Evolutionary conservation across 2,329 filamentous ascomycete genomes (phyloP).

Genomic region (Hymenoscyphus occultus): DNA sequence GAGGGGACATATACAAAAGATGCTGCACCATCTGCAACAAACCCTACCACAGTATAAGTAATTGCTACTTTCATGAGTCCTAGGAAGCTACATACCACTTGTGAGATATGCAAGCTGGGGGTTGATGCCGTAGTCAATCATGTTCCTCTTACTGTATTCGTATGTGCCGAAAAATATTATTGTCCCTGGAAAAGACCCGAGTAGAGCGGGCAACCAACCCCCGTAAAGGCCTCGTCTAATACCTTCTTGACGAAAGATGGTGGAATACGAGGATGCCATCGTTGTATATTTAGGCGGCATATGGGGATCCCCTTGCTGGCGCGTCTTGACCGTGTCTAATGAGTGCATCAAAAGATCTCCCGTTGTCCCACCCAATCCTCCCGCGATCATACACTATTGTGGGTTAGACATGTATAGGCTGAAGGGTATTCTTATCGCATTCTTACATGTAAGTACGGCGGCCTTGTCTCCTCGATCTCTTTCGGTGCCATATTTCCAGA

Average conservation of each 20-base stretch:
- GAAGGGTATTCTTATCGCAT: constrained; percentile 9
- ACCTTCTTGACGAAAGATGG: constrained; percentile 90
- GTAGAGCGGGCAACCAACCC: constrained; percentile 85
- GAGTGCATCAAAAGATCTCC: constrained; percentile 99
- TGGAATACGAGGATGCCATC: constrained; percentile 85
- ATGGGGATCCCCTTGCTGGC: constrained; percentile 93
- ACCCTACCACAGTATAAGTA: constrained; percentile 53
- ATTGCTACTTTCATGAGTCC: background rate
- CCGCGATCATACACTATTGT: constrained; percentile 84
- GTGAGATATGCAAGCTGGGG: constrained; percentile 82
- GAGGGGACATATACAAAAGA: constrained; percentile 94
- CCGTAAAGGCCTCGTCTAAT: constrained; percentile 83
- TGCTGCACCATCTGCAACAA: constrained; percentile 86
- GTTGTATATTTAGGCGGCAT: constrained; percentile 90
- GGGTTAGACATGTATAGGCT: constrained; percentile 22
- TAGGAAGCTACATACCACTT: constrained; percentile 56
- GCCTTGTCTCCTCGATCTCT: constrained; percentile 47
- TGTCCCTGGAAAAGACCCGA: constrained; percentile 91
- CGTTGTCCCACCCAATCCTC: constrained; percentile 85
- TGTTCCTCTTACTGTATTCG: constrained; percentile 86
- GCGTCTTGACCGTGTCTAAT: constrained; percentile 95
- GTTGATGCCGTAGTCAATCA: constrained; percentile 81
- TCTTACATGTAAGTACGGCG: constrained; percentile 63
- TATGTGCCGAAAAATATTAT: constrained; percentile 95
- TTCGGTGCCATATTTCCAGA: constrained; percentile 34